Conservation (phyloP, 2,329 filamentous ascomycete genomes). For the Aspergillus nomiae region DNA sequence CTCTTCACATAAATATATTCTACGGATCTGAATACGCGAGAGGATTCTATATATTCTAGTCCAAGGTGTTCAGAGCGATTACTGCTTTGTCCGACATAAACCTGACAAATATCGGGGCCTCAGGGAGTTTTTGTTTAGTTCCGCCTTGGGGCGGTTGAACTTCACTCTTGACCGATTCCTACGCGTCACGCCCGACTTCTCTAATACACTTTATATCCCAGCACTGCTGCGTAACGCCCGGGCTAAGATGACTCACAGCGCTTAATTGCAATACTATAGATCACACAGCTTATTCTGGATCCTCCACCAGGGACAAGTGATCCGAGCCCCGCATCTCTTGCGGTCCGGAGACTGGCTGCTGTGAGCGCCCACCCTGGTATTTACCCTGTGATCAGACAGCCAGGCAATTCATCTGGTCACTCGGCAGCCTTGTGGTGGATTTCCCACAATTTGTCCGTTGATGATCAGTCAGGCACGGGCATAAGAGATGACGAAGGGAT, state of each 20-base stretch:
- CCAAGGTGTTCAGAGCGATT: neutral
- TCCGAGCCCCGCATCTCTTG: neutral
- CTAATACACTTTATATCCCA: neutral
- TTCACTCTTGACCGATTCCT: neutral
- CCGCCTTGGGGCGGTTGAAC: neutral
- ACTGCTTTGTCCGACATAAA: neutral
- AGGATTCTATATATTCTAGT: neutral
- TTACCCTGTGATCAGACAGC: neutral
- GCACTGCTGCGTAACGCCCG: neutral
- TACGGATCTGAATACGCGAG: neutral
- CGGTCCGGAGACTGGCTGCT: constrained; percentile 1
- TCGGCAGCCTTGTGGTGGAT: neutral
- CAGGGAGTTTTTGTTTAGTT: neutral
- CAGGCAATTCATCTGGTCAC: neutral
- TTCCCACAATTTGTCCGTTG: neutral
- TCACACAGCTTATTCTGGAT: neutral
- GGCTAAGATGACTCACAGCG: neutral
- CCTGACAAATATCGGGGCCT: neutral
- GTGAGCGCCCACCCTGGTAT: neutral
- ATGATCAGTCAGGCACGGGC: neutral
- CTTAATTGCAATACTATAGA: neutral
- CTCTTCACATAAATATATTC: neutral
- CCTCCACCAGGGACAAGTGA: neutral
- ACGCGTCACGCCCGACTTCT: neutral
- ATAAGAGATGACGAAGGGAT: neutral